A percentile compares a stretch with the other conserved stretches of the same genome.
These are phyloP conservation scores for Suhomyces canberraensis DNA, from an alignment of 805 yeast species.

Conservation along the genomic window DNA sequence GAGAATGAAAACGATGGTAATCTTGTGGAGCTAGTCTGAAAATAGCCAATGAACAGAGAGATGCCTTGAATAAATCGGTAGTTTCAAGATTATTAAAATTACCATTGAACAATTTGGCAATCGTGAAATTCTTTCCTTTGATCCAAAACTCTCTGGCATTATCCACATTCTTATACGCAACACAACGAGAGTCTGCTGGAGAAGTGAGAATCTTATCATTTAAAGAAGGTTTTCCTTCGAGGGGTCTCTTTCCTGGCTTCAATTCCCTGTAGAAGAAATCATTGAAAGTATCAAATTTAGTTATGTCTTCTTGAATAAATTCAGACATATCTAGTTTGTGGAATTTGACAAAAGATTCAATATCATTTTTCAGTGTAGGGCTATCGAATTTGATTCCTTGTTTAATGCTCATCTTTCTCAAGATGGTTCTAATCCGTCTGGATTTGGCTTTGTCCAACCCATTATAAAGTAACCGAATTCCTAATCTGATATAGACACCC, in stretches of 20 bases:
- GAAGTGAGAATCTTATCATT: conserved; percentile 55
- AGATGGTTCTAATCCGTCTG: conserved; percentile 54
- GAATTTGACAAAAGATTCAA: conserved; percentile 74
- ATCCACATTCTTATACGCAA: conserved; percentile 58
- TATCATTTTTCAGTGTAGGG: conserved; percentile 62
- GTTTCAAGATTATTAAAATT: conserved; percentile 42
- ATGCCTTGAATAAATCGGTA: conserved; percentile 29
- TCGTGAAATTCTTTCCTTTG: conserved; percentile 74
- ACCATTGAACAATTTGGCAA: conserved; percentile 56
- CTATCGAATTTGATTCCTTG: conserved; percentile 85
- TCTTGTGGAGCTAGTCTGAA: conserved; percentile 96
- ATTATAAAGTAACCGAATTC: conserved; percentile 78
- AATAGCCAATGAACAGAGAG: conserved; percentile 62
- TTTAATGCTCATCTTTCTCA: conserved; percentile 64
- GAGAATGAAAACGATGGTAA: conserved; percentile 89
- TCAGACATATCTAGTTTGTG: conserved; percentile 77
- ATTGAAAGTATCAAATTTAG: conserved; percentile 67
- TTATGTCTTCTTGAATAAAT: conserved; percentile 49
- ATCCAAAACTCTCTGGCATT: conserved; percentile 81
- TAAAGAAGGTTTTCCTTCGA: conserved; percentile 49
- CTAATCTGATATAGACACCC: conserved; percentile 82
- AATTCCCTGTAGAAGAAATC: conserved; percentile 84
- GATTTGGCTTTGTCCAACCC: conserved; percentile 64
- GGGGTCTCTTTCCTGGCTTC: conserved; percentile 64
- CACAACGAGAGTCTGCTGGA: conserved; percentile 86